Evolutionary conservation across 805 yeast genomes (phyloP), one percentile per base, ranked within the genome.

Genomic region (Lipomyces yamadae): DNA sequence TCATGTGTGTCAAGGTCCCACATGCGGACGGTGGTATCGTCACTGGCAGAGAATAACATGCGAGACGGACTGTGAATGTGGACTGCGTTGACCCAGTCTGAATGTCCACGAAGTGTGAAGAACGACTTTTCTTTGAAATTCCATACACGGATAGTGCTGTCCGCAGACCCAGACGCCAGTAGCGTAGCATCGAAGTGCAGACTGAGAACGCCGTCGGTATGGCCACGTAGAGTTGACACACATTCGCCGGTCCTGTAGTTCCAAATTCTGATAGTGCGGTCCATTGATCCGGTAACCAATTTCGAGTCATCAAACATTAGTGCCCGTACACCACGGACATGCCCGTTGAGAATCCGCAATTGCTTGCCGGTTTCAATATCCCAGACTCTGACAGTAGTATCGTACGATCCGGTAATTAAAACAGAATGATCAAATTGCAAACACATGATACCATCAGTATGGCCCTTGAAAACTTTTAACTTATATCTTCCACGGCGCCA

Each of bases 201-300:
- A 70, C 91, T 86, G 54, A 90, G 82, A 3, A 95, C 97, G 60
- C 91, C 87, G 74, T 90, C 95, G 60, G 87, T 88, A 79, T 95
- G 98, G 2, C 98, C 98, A 53, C 94, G 82, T 78, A 95, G 92
- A 0, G 98, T 93, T 6, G 97, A 90, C 30, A 95, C 87, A 75
- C 98, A 94, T 76, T 90, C 90, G 48, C 99, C 99, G 0, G 97
- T 92, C 70, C 89, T 88, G 78, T 92, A 92, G 79, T 94, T 92
- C 99, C 99, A 95, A 50, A 95, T 96, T 73, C 93, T 88, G 69
- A 95, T 92, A 0, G 97, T 92, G 58, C 88, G 85, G 79, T 95
- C 99, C 75, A 92, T 82, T 0, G 97, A 93, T 11, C 97, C 98
- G 0, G 97, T 91, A 56, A 95, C 91, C 55, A 95, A 83, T 78